These are phyloP conservation scores for Cystobasidium ongulense DNA, from an alignment of 768 basidiomycete species.

Conservation along the genomic window DNA sequence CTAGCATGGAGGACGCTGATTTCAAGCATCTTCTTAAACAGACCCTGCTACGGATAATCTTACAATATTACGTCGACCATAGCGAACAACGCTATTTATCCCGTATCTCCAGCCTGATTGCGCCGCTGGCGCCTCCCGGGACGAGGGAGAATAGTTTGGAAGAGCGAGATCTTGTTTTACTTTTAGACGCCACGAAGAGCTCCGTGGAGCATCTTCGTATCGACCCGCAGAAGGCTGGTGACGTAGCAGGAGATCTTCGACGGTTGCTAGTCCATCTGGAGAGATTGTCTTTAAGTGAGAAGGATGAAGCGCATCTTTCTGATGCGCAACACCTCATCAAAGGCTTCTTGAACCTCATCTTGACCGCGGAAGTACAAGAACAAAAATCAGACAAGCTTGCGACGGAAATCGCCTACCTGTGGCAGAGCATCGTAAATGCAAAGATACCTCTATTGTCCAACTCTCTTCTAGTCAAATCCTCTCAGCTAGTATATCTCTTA, in stretches of 20 bases:
- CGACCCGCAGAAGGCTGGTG: not conserved
- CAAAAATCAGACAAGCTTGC: not conserved
- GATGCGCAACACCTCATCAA: not conserved
- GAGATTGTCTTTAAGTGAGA: not conserved
- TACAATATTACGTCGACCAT: not conserved
- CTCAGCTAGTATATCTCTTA: not conserved
- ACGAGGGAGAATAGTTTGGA: not conserved
- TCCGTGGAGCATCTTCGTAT: not conserved
- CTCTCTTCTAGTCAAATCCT: not conserved
- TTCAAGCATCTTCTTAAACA: constrained; percentile 7
- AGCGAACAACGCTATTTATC: not conserved
- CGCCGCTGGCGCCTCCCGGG: not conserved
- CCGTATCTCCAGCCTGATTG: not conserved
- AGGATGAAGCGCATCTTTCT: not conserved
- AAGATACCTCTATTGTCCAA: not conserved
- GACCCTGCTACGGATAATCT: not conserved
- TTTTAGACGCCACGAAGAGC: not conserved
- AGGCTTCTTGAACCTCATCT: not conserved
- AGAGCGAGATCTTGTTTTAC: not conserved
- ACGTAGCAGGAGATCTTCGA: not conserved
- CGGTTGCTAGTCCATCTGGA: not conserved
- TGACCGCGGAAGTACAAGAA: not conserved
- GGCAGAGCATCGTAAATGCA: not conserved
- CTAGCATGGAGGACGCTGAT: not conserved
- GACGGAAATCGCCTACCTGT: not conserved